Evolutionary conservation across 1,284 basidiomycete genomes (phyloP).

Genomic region (Earliella scabrosa): DNA sequence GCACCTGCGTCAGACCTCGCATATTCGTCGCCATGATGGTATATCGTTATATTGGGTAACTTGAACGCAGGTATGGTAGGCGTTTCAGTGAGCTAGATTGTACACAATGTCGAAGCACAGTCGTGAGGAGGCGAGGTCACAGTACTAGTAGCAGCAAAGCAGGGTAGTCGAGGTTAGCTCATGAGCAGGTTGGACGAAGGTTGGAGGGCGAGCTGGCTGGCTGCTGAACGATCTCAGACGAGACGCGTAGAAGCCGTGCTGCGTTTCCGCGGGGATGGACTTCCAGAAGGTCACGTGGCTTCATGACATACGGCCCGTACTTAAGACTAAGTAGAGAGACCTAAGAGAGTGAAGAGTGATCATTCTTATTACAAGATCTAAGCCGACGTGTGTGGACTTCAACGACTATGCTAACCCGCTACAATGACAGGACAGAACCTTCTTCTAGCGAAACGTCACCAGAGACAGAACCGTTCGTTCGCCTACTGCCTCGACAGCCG

Average conservation of each 20-base stretch:
- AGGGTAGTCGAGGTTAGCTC: conserved; percentile 3
- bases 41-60: conserved; percentile 17
- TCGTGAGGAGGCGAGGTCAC: not conserved
- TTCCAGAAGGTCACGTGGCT: not conserved
- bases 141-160: too few relatives aligned
- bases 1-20: conserved; percentile 89
- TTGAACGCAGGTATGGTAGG: conserved; percentile 6
- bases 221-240: too few relatives aligned
- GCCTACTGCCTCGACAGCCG: conserved; percentile 37
- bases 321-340: not conserved
- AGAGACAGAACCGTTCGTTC: not conserved
- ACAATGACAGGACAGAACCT: conserved; percentile 8
- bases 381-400: not conserved
- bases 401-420: conserved; percentile 12
- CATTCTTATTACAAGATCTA: conserved; percentile 13
- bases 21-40: conserved; percentile 81
- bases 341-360: conserved; percentile 2
- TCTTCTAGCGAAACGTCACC: not conserved
- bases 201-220: too few relatives aligned
- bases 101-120: conserved; percentile 2
- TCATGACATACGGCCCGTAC: not conserved
- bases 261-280: not conserved
- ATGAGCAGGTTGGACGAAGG: conserved; percentile 11
- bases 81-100: not conserved
- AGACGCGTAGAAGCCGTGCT: too few relatives aligned